A percentile compares a stretch with the other conserved stretches of the same genome.
Evolutionary conservation across 768 basidiomycete species (phyloP).

Genomic region (Polyporus arcularius): DNA sequence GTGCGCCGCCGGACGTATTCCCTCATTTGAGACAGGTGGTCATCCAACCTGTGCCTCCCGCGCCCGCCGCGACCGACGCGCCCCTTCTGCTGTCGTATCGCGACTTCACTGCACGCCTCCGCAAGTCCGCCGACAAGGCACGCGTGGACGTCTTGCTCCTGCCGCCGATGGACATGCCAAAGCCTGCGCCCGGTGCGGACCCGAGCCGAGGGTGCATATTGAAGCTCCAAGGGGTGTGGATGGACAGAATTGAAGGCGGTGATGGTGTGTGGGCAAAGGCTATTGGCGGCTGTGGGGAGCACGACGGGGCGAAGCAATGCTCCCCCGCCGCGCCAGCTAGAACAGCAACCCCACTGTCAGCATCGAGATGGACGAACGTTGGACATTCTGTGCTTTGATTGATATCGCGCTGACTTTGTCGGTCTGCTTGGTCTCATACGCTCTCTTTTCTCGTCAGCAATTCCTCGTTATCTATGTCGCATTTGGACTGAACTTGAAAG

Average conservation of each 20-base stretch:
- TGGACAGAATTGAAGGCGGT: background rate
- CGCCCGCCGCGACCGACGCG: background rate
- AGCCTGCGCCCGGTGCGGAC: background rate
- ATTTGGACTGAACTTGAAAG: too few relatives aligned
- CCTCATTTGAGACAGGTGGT: slow-evolving; percentile 7
- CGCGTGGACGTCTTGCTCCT: slow-evolving; percentile 13
- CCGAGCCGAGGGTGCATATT: slow-evolving; percentile 12
- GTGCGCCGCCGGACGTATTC: slow-evolving; percentile 2
- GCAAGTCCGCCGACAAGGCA: slow-evolving; percentile 4
- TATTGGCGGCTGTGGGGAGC: background rate
- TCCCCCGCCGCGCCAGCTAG: too few relatives aligned
- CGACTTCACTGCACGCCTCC: slow-evolving; percentile 9
- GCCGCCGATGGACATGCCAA: slow-evolving; percentile 2
- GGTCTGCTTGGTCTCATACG: too few relatives aligned
- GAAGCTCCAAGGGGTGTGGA: background rate
- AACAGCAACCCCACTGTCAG: too few relatives aligned
- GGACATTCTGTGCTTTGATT: too few relatives aligned
- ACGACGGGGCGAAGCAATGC: too few relatives aligned
- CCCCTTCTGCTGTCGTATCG: slow-evolving; percentile 5
- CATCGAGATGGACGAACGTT: too few relatives aligned
- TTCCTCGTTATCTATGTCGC: too few relatives aligned
- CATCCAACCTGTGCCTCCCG: slow-evolving; percentile 13
- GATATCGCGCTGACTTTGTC: too few relatives aligned
- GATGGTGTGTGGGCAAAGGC: background rate
- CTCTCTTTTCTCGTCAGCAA: too few relatives aligned